Evolutionary conservation across 2,329 filamentous ascomycete genomes (phyloP).

Genomic region (Aspergillus pseudoterreus): DNA sequence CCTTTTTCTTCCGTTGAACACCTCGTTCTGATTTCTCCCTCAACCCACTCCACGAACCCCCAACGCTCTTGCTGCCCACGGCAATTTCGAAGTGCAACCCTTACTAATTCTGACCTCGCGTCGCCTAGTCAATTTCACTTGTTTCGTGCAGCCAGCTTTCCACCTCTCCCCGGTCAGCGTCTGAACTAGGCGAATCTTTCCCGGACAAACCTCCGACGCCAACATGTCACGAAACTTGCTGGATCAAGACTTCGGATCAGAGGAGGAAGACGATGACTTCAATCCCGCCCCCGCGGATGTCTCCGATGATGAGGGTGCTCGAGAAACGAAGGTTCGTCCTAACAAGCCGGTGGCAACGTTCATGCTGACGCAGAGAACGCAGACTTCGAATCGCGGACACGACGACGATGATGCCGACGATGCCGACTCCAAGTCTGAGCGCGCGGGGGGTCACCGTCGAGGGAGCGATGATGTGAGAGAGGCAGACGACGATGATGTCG

Average conservation of each 20-base stretch:
- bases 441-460: conserved; percentile 11
- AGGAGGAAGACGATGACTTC: conserved; percentile 81
- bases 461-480: conserved; percentile 38
- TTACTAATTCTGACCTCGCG: too few species aligned
- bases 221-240: conserved; percentile 44
- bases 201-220: not conserved
- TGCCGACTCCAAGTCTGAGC: conserved; percentile 37
- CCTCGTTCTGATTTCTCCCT: too few species aligned
- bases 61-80: too few species aligned
- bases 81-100: too few species aligned
- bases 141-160: too few species aligned
- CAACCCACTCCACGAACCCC: too few species aligned
- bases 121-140: too few species aligned
- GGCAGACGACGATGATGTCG: conserved; percentile 43
- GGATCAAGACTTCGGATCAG: conserved; percentile 52
- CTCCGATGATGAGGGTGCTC: conserved; percentile 65
- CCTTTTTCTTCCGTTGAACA: too few species aligned
- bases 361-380: conserved; percentile 13
- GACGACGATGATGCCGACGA: conserved; percentile 46
- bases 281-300: conserved; percentile 73
- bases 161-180: not conserved
- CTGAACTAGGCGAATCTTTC: not conserved
- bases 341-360: conserved; percentile 6
- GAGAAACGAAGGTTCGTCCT: conserved; percentile 22
- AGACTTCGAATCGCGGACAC: conserved; percentile 21